Evolutionary conservation across 2,329 filamentous ascomycete species (phyloP).

Genomic region (Ilyonectria mors-panacis): DNA sequence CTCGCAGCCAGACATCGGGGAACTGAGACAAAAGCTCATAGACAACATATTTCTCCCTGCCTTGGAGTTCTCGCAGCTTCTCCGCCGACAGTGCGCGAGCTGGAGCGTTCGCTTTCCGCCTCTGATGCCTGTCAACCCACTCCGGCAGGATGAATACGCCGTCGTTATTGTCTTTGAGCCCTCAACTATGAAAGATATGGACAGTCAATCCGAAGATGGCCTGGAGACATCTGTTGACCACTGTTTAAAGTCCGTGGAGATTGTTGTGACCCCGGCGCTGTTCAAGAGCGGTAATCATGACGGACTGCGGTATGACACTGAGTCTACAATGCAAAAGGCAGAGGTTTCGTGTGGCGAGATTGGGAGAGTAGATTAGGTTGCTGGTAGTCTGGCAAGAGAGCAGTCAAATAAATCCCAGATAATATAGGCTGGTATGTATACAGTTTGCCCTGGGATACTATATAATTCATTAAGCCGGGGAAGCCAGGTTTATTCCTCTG

Average conservation of each 20-base stretch:
- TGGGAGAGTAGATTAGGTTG: no score
- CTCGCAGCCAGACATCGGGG: not conserved
- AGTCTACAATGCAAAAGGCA: not conserved
- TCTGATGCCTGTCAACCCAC: not conserved
- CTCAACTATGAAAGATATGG: not conserved
- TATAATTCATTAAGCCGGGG: constrained; percentile 2
- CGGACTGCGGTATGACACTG: not conserved
- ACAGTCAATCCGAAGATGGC: not conserved
- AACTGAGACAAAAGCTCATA: not conserved
- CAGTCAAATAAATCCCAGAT: no score
- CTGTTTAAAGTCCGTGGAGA: not conserved
- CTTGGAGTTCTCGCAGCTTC: not conserved
- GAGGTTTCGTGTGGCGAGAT: not conserved
- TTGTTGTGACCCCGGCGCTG: not conserved
- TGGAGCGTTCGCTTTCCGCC: not conserved
- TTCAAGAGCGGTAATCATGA: constrained; percentile 6
- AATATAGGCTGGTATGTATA: no score
- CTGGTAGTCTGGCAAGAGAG: no score
- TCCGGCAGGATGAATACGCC: not conserved
- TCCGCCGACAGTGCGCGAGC: not conserved
- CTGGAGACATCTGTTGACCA: not conserved
- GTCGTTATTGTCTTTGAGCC: not conserved
- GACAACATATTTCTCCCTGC: not conserved
- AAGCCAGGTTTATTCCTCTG: not conserved
- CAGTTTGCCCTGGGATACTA: constrained; percentile 5